Evolutionary conservation across 2,329 filamentous ascomycete species (phyloP).

Genomic region (Clonostachys byssicola): DNA sequence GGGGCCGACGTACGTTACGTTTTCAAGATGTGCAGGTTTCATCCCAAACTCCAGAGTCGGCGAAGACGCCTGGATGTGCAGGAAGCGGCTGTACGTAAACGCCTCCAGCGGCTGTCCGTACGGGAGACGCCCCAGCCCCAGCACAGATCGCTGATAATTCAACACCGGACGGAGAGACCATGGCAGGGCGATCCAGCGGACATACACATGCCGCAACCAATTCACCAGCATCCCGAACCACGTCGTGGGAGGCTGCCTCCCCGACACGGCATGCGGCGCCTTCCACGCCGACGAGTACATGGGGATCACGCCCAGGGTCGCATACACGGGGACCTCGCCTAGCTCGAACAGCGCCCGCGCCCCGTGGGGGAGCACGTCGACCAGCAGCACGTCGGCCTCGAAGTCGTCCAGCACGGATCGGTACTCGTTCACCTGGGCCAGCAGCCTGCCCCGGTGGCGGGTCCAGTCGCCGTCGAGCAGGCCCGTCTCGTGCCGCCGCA

Average conservation of each 20-base stretch:
- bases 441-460: slow-evolving; percentile 17
- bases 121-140: slow-evolving; percentile 18
- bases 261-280: slow-evolving; percentile 23
- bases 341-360: slow-evolving; percentile 26
- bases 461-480: slow-evolving; percentile 20
- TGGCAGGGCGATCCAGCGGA: slow-evolving; percentile 17
- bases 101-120: slow-evolving; percentile 21
- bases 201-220: slow-evolving; percentile 14
- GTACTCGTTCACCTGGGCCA: slow-evolving; percentile 28
- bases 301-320: slow-evolving; percentile 31
- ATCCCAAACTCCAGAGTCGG: slow-evolving; percentile 21
- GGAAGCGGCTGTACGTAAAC: slow-evolving; percentile 26
- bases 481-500: slow-evolving; percentile 16
- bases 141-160: slow-evolving; percentile 18
- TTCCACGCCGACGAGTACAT: slow-evolving; percentile 22
- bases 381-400: slow-evolving; percentile 22
- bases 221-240: slow-evolving; percentile 17
- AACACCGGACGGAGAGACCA: slow-evolving; percentile 17
- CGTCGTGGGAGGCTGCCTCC: slow-evolving; percentile 19
- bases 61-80: slow-evolving; percentile 32
- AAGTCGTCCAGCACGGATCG: slow-evolving; percentile 20
- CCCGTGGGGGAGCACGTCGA: slow-evolving; percentile 30
- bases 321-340: slow-evolving; percentile 25
- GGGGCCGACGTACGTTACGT: slow-evolving; percentile 24
- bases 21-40: slow-evolving; percentile 11